phyloP scores from a whole-genome alignment of 2,329 filamentous ascomycete species.

The Fusarium setosum region DNA sequence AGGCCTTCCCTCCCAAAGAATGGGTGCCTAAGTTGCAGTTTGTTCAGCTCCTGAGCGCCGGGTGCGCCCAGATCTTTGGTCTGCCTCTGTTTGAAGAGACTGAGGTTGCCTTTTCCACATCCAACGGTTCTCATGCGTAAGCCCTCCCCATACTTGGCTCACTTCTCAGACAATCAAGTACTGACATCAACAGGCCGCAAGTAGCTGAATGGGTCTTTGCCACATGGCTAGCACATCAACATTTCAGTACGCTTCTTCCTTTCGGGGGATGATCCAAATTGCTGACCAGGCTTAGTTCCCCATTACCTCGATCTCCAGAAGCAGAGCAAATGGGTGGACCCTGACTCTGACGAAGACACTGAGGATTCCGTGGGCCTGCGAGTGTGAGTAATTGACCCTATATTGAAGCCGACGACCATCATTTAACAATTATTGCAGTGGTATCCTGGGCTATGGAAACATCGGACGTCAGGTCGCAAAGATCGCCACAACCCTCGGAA shows the following conservation, averaged over 20 bases:
- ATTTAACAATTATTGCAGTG: constrained; percentile 43
- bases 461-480: constrained; percentile 64
- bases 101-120: constrained; percentile 9
- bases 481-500: constrained; percentile 72
- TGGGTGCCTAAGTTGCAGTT: neutral
- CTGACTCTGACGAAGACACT: constrained; percentile 16
- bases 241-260: neutral
- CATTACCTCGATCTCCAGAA: constrained; percentile 26
- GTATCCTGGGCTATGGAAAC: constrained; percentile 64
- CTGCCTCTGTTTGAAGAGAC: constrained; percentile 4
- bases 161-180: neutral
- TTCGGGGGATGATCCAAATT: neutral
- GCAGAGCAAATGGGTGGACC: constrained; percentile 17
- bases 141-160: neutral
- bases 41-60: neutral
- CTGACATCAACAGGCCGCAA: neutral
- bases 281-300: constrained; percentile 23
- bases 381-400: neutral
- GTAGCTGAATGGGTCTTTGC: neutral
- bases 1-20: neutral
- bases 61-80: constrained; percentile 7
- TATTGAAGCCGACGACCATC: neutral
- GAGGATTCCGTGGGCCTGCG: constrained; percentile 29
- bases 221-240: neutral
- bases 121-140: constrained; percentile 9